phyloP scores from a whole-genome alignment of 441 rosid genomes.

The Eutrema salsugineum region DNA sequence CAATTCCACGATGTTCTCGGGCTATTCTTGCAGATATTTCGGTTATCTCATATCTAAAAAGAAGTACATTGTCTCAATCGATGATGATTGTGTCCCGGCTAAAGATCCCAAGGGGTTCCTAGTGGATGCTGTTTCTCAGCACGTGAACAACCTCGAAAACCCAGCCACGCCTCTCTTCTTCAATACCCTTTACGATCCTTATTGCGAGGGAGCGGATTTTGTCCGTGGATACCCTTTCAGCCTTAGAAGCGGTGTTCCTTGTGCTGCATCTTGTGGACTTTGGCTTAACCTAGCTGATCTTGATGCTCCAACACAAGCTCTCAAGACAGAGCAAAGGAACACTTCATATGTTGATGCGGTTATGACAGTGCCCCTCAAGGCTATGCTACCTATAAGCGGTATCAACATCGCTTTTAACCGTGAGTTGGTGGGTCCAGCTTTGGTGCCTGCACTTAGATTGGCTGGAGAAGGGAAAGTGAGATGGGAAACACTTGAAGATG shows the following conservation, averaged over 20 bases:
- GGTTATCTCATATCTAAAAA: conserved; percentile 83
- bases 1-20: conserved; percentile 62
- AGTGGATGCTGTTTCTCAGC: conserved; percentile 79
- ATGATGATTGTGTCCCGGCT: conserved; percentile 89
- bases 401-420: conserved; percentile 86
- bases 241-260: conserved; percentile 72
- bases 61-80: conserved; percentile 77
- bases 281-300: conserved; percentile 93
- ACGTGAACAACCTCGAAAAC: conserved; percentile 55
- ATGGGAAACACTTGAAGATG: conserved; percentile 97
- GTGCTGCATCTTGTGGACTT: conserved; percentile 89
- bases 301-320: conserved; percentile 98
- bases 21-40: conserved; percentile 87
- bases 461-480: conserved; percentile 85
- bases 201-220: conserved; percentile 76
- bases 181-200: conserved; percentile 93
- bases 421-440: conserved; percentile 69
- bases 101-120: conserved; percentile 59
- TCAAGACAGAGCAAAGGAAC: conserved; percentile 73
- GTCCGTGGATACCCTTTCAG: conserved; percentile 99
- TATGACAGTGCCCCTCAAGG: conserved; percentile 65
- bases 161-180: conserved; percentile 97
- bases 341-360: conserved; percentile 83
- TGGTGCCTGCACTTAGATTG: conserved; percentile 74
- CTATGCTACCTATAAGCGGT: conserved; percentile 82